phyloP scores from a whole-genome alignment of 1,139 yeast species.

The Taiozyma onychis region DNA sequence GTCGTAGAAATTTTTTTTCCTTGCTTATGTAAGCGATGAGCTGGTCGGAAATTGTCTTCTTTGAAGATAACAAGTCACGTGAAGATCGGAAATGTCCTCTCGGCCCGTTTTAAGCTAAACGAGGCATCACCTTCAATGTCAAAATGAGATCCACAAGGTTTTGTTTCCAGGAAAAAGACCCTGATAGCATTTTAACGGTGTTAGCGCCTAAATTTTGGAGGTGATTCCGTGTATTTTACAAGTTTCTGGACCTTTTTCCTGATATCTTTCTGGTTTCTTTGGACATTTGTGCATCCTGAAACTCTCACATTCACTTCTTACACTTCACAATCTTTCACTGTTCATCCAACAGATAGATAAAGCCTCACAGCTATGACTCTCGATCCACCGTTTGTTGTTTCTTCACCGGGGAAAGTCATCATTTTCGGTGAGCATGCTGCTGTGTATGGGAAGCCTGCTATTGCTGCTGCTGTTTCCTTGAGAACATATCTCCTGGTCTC shows the following conservation, averaged over 20 bases:
- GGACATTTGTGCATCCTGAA: not conserved
- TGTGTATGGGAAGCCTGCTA: constrained; percentile 87
- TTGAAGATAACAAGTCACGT: not conserved
- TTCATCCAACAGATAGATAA: not conserved
- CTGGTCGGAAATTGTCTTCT: constrained; percentile 1
- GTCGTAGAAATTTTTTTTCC: not conserved
- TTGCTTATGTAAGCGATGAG: constrained; percentile 3
- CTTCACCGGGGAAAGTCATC: constrained; percentile 97
- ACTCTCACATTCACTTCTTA: not conserved
- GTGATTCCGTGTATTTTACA: not conserved
- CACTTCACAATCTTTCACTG: not conserved
- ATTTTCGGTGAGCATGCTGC: constrained; percentile 97
- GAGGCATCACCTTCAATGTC: not conserved
- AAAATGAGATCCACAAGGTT: not conserved
- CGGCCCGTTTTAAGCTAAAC: not conserved
- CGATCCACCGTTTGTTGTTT: constrained; percentile 55
- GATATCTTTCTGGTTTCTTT: not conserved
- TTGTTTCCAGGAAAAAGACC: not conserved
- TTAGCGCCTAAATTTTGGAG: not conserved
- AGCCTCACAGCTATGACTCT: constrained; percentile 6
- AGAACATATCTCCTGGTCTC: constrained; percentile 73
- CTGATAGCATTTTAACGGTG: not conserved
- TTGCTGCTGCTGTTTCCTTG: constrained; percentile 81
- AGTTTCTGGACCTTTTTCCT: not conserved
- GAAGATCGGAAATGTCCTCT: not conserved